Evolutionary conservation across 2,329 filamentous ascomycete genomes (phyloP).

Genomic region (Sarocladium kiliense): DNA sequence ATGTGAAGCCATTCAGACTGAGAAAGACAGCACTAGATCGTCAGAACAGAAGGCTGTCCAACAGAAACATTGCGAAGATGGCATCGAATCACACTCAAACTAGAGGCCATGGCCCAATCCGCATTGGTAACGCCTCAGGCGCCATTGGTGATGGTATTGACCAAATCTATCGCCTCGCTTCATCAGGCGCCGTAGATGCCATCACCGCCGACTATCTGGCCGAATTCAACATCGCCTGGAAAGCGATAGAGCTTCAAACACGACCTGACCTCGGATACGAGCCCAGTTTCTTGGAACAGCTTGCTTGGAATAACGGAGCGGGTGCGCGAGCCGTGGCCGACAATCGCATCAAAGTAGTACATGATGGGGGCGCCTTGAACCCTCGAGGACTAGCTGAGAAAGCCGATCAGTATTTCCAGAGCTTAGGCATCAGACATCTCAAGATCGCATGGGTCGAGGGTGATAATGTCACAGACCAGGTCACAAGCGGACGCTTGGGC

Average conservation of each 20-base stretch:
- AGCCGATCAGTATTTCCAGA: conserved; percentile 20
- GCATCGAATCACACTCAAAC: not conserved
- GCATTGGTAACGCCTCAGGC: conserved; percentile 22
- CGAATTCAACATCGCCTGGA: conserved; percentile 43
- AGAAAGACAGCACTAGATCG: not conserved
- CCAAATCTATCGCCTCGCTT: conserved; percentile 19
- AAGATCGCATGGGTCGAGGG: conserved; percentile 29
- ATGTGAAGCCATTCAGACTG: not conserved
- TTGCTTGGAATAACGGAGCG: conserved; percentile 25
- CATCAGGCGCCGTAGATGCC: conserved; percentile 21
- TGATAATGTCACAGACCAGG: conserved; percentile 23
- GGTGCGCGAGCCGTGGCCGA: conserved; percentile 22
- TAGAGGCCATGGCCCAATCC: conserved; percentile 13
- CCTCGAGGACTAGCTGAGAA: conserved; percentile 21
- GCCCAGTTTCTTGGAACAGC: conserved; percentile 35
- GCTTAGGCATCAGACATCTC: conserved; percentile 15
- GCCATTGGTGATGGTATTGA: conserved; percentile 22
- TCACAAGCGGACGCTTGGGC: conserved; percentile 15
- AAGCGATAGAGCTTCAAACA: conserved; percentile 22
- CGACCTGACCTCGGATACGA: conserved; percentile 23
- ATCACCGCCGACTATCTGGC: conserved; percentile 31
- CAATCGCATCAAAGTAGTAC: conserved; percentile 24
- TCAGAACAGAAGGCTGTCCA: too few relatives aligned
- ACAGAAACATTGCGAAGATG: too few relatives aligned
- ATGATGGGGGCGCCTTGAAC: conserved; percentile 30